Evolutionary conservation across 257 asterid species (phyloP), one percentile per base, ranked within the genome.

Genomic region (Schizonepeta tenuifolia): DNA sequence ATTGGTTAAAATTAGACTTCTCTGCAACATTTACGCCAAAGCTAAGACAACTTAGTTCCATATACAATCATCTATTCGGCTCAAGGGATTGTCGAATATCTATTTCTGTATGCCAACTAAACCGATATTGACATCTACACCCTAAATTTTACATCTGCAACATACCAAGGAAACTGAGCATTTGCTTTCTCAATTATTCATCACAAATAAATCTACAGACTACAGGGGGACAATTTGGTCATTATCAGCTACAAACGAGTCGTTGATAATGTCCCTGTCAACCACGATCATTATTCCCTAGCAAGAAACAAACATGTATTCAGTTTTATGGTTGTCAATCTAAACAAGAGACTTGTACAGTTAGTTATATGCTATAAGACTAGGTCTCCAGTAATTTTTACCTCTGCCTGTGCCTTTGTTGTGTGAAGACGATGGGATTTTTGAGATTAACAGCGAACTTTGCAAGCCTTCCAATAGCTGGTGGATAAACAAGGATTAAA

Each of bases 391-490:
- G 33, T 13, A 20, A 67, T 66, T 38, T 43, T 41, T 12, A 91
- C 96, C 93, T 89, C 76, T 79, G 40, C 80, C 70, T 49, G 84
- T n/a, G 70, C 84, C 90, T 75, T 82, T 83, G 71, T 87, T 96
- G 78, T 87, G 94, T 22, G 96, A 90, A 71, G 84, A 78, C 13
- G 96, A 76, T 22, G 96, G 89, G 49, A 83, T 15, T 81, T 91
- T 94, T 10, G 98, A 71, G 78, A 86, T 80, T 12, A 83, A 69
- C 62, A 91, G 84, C 1, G 97, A 89, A 72, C 96, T 94, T 69
- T 94, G 97, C 75, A 94, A 79, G 65, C 98, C 98, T 87, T 94
- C 98, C 86, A 94, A 69, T 43, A 94, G 86, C 98, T 94, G 89
- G 71, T 94, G 90, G 71, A 83, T 18, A 53, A 17, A 67, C 81